phyloP scores from a whole-genome alignment of 768 basidiomycete species.

The Kwoniella pini region DNA sequence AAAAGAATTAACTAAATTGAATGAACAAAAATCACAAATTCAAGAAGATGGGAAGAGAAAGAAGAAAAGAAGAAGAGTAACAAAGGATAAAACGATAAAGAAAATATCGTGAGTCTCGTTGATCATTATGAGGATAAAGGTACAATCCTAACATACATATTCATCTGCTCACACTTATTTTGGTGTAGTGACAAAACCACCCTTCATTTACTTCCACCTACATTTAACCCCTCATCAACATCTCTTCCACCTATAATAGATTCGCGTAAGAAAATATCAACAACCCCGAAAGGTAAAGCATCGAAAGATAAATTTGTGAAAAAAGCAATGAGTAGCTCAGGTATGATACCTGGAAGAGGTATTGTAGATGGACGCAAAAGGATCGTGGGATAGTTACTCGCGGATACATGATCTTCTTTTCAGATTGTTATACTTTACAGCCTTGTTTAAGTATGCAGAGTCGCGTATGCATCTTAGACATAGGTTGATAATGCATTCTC shows the following conservation, averaged over 20 bases:
- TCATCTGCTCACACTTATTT: background rate
- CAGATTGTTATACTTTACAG: no score
- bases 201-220: slow-evolving; percentile 11
- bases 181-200: slow-evolving; percentile 14
- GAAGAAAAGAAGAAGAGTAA: slow-evolving; percentile 21
- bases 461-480: no score
- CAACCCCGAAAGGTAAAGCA: slow-evolving; percentile 7
- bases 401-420: no score
- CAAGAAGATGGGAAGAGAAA: slow-evolving; percentile 15
- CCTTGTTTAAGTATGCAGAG: no score
- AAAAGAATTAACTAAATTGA: background rate
- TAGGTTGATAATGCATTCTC: no score
- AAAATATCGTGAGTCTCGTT: slow-evolving; percentile 12
- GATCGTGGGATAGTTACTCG: slow-evolving; percentile 5
- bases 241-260: slow-evolving; percentile 26
- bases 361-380: slow-evolving; percentile 18
- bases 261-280: background rate
- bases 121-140: no score
- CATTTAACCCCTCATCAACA: background rate
- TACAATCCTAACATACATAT: background rate
- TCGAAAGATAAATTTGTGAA: slow-evolving; percentile 20
- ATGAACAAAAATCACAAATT: background rate
- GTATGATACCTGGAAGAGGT: slow-evolving; percentile 21
- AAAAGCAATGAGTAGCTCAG: slow-evolving; percentile 26
- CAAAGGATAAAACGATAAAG: slow-evolving; percentile 10